These are phyloP conservation scores for Jimgerdemannia lactiflua DNA, from an alignment of 192 early-diverging fungal genomes.

Conservation along the genomic window DNA sequence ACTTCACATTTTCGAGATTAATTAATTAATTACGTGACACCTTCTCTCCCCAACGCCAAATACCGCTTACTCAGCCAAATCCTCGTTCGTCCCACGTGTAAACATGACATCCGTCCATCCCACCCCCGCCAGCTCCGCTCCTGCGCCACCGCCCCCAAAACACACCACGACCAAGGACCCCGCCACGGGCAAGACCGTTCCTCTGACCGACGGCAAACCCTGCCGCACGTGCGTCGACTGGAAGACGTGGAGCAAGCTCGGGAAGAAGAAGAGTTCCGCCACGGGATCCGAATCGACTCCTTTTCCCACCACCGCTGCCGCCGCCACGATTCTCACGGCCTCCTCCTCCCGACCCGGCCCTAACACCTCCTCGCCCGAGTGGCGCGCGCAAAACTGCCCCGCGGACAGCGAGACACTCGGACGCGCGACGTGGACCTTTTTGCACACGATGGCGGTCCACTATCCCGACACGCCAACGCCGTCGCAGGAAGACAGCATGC, in stretches of 20 bases:
- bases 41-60: too few species aligned
- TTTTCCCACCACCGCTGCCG: slow-evolving; percentile 7
- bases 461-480: slow-evolving; percentile 80
- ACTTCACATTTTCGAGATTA: too few species aligned
- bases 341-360: slow-evolving; percentile 10
- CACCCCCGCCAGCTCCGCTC: too few species aligned
- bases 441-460: slow-evolving; percentile 97
- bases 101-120: too few species aligned
- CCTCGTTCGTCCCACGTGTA: too few species aligned
- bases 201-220: slow-evolving; percentile 60
- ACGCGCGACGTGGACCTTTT: slow-evolving; percentile 92
- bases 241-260: slow-evolving; percentile 62
- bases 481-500: slow-evolving; percentile 75
- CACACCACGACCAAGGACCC: slow-evolving; percentile 22
- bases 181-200: slow-evolving; percentile 31
- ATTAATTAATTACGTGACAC: too few species aligned
- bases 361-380: slow-evolving; percentile 1
- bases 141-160: neutral
- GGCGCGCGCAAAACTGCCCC: slow-evolving; percentile 60
- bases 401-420: slow-evolving; percentile 84
- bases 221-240: slow-evolving; percentile 79
- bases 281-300: slow-evolving; percentile 13
- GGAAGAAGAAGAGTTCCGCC: slow-evolving; percentile 32
- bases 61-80: too few species aligned
- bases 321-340: slow-evolving; percentile 1